A percentile compares a stretch with the other conserved stretches of the same genome.
Conservation (phyloP, 495 filamentous ascomycete genomes). For the Extremus antarcticus region DNA sequence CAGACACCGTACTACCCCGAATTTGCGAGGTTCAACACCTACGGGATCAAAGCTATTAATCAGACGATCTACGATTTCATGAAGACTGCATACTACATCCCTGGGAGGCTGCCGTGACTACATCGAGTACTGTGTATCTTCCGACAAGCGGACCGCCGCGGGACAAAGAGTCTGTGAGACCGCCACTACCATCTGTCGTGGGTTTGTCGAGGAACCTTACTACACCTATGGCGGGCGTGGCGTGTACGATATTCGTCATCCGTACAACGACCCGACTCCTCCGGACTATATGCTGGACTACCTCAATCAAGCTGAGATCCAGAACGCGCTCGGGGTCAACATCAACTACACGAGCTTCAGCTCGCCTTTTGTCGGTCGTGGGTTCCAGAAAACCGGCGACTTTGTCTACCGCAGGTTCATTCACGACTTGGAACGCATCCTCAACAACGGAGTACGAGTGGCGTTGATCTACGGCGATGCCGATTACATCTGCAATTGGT, state of each 20-base stretch:
- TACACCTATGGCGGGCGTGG: constrained; percentile 17
- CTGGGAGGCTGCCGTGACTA: constrained; percentile 26
- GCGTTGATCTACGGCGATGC: constrained; percentile 39
- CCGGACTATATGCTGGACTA: constrained; percentile 38
- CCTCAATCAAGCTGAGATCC: constrained; percentile 36
- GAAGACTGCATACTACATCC: constrained; percentile 38
- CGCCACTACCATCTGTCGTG: constrained; percentile 25
- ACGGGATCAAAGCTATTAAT: constrained; percentile 56
- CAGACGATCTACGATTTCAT: constrained; percentile 37
- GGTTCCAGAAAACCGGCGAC: constrained; percentile 41
- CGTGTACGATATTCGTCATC: constrained; percentile 43
- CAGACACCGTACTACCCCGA: constrained; percentile 56
- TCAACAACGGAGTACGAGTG: constrained; percentile 36
- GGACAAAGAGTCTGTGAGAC: constrained; percentile 2
- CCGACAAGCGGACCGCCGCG: constrained; percentile 24
- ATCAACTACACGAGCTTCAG: constrained; percentile 38
- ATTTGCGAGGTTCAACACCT: constrained; percentile 66
- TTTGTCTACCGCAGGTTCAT: constrained; percentile 38
- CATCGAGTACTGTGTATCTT: constrained; percentile 30
- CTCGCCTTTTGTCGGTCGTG: constrained; percentile 31
- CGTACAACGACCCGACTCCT: constrained; percentile 39
- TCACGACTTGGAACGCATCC: constrained; percentile 36
- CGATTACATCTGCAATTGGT: constrained; percentile 39
- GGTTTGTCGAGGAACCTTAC: constrained; percentile 36
- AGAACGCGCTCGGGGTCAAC: constrained; percentile 41